Base-by-base conservation (phyloP, 768 basidiomycete species). In the Agaricus blazei region DNA sequence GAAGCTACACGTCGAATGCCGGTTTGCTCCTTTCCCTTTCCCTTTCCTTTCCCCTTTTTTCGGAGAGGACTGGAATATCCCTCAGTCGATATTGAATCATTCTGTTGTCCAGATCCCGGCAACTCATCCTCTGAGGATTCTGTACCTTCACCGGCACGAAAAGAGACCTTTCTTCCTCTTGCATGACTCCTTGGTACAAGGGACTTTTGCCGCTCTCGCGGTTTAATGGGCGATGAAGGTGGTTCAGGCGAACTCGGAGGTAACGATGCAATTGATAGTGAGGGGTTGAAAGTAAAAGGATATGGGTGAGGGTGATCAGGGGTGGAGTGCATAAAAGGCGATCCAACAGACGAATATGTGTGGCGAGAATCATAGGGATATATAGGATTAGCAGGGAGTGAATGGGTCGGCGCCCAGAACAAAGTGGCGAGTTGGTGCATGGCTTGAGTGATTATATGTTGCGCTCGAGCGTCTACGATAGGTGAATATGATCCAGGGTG, bases 91-190 rank as follows among this genome's bases (percentile, higher is more conserved):
- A 19, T 15, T 43, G 12, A 47, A 28, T 53, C 44, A 11, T n/a
- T 9, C 29, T 3, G 46, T 27, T 28, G 28, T 7, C 29, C n/a
- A 12, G 48, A 57, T 56, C 45, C 57, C 57, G 31, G 47, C 48
- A 7, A 57, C 62, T 44, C 45, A 47, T 41, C 57, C 59, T 27
- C 62, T 63, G 31, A 58, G 42, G 47, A 48, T 46, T 31, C 50
- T 58, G 38, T 63, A 63, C 42, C 68, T 24, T 63, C 66, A 29
- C 72, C 71, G 12, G 81, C 60, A 56, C 67, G 71, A 63, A 87
- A 87, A 9, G 83, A 83, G 2, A 85, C 84, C 24, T 72, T 72
- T 56, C 84, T 74, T 8, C 79, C 83, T 29, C 77, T 67, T 19
- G 83, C 81, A 48, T 68, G 74, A 65, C 83, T 83, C 49, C 79